Evolutionary conservation across 2,329 filamentous ascomycete species (phyloP), one percentile per base, ranked within the genome.

Genomic region (Colletotrichum camelliae): DNA sequence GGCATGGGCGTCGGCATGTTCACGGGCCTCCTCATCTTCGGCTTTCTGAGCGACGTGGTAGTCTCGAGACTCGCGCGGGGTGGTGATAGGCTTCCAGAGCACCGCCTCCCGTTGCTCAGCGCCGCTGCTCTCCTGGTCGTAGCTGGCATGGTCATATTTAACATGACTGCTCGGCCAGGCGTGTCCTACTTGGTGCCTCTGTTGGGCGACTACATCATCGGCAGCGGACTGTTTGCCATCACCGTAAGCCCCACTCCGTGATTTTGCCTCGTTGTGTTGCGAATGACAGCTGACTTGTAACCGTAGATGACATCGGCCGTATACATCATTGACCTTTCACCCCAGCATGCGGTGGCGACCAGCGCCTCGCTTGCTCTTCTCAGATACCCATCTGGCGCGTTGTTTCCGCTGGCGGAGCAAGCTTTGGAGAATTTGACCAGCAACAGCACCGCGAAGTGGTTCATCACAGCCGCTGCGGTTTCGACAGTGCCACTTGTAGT

Each of bases 371-470:
- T 74, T 37, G 48, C 72, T 21, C 48, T 71, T 70, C 35, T 48
- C 6, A 60, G 72, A 60, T 74, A 74, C 48, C 72, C 67, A 27
- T 74, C 60, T 9, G 67, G 72, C 9, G 60, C 72, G 8, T 31
- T 66, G 5, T 74, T 74, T 16, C 72, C 67, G 15, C 58, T 74
- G 5, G 21, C 61, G 35, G 48, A 70, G 48, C 60, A 70, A 58
- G 58, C 35, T 18, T 58, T 74, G 21, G 67, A 74, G 33, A 57
- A n/a, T 15, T 29, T 65, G 5, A 65, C 72, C 43, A 74, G 72
- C 72, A 74, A 74, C 67, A 70, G 58, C 48, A 65, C 33, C 35
- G 67, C 67, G 5, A 70, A 67, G 35, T 75, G 61, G 68, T 16
- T 75, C 37, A 55, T 75, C 16, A 75, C 68, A 24, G 61, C 35